A percentile compares a stretch with the other conserved stretches of the same genome.
Evolutionary conservation across 2,329 filamentous ascomycete species (phyloP).

Genomic region (Beauveria australis): DNA sequence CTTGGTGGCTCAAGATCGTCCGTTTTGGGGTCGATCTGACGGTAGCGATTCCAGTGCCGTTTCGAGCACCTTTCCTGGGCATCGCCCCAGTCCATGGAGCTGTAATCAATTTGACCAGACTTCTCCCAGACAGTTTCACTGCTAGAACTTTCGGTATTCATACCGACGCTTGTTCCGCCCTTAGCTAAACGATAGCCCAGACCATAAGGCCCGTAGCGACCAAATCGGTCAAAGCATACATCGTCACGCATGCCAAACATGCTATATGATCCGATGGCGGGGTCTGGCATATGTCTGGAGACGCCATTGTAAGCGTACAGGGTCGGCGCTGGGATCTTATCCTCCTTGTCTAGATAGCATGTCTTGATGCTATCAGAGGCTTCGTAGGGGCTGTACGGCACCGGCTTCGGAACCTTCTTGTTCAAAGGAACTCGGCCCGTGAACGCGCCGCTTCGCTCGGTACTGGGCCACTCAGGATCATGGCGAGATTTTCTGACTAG

Average conservation of each 20-base stretch:
- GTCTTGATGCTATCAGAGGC: constrained; percentile 44
- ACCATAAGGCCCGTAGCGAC: constrained; percentile 76
- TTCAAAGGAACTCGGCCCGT: not conserved
- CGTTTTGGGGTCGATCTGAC: constrained; percentile 29
- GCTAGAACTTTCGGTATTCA: constrained; percentile 64
- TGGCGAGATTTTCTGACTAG: constrained; percentile 58
- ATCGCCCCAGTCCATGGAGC: constrained; percentile 44
- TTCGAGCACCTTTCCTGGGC: constrained; percentile 46
- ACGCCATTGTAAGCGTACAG: constrained; percentile 63
- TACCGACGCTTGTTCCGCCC: constrained; percentile 64
- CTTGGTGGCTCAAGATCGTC: constrained; percentile 22
- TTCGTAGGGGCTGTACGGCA: constrained; percentile 62
- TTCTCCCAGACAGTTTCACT: constrained; percentile 50
- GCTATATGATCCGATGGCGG: constrained; percentile 68
- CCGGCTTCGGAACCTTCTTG: constrained; percentile 34
- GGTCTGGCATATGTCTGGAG: constrained; percentile 67
- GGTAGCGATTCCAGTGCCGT: constrained; percentile 56
- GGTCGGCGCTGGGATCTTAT: constrained; percentile 50
- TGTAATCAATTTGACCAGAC: constrained; percentile 49
- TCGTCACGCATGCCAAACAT: constrained; percentile 67
- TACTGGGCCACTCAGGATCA: constrained; percentile 63
- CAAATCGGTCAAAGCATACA: constrained; percentile 82
- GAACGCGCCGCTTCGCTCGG: constrained; percentile 8
- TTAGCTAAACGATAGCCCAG: constrained; percentile 68
- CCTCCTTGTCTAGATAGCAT: constrained; percentile 56